Conservation (phyloP, 495 filamentous ascomycete species). For the Staphylotrichum longicolle region DNA sequence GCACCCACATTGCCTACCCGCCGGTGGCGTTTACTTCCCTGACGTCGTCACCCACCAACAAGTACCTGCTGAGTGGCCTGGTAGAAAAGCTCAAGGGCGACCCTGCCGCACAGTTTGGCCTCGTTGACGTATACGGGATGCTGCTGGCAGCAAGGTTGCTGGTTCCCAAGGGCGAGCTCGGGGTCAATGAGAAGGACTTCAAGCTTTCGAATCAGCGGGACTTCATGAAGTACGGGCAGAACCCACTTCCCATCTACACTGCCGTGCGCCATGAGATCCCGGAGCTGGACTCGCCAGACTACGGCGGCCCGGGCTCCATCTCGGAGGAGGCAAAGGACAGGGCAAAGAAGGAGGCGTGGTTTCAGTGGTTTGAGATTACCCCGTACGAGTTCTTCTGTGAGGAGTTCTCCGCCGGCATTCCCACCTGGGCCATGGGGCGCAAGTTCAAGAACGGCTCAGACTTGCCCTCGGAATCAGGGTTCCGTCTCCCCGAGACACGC, state of each 20-base stretch:
- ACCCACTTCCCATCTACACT: constrained; percentile 91
- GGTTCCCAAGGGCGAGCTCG: constrained; percentile 80
- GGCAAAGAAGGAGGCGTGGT: constrained; percentile 78
- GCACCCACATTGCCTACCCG: constrained; percentile 87
- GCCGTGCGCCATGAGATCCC: constrained; percentile 97
- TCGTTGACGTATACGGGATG: constrained; percentile 90
- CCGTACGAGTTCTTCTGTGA: constrained; percentile 97
- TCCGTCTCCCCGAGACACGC: constrained; percentile 74
- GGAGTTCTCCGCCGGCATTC: constrained; percentile 82
- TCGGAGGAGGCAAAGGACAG: constrained; percentile 56
- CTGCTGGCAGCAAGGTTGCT: constrained; percentile 78
- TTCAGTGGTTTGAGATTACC: constrained; percentile 97
- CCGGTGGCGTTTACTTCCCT: constrained; percentile 74
- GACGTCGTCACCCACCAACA: constrained; percentile 83
- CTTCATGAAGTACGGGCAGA: constrained; percentile 68
- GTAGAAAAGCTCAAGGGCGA: constrained; percentile 88
- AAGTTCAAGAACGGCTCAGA: constrained; percentile 71
- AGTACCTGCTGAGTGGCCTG: constrained; percentile 80
- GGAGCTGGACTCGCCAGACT: constrained; percentile 45
- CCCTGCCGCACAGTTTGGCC: constrained; percentile 73
- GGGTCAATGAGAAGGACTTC: constrained; percentile 69
- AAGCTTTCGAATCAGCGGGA: constrained; percentile 81
- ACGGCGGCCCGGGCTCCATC: constrained; percentile 42
- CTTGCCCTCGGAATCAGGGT: constrained; percentile 51
- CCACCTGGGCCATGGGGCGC: constrained; percentile 87